Percentiles rank a stretch among this genome's conserved stretches.
Evolutionary conservation across 495 filamentous ascomycete species (phyloP).

Genomic region (Penicillium angulare): DNA sequence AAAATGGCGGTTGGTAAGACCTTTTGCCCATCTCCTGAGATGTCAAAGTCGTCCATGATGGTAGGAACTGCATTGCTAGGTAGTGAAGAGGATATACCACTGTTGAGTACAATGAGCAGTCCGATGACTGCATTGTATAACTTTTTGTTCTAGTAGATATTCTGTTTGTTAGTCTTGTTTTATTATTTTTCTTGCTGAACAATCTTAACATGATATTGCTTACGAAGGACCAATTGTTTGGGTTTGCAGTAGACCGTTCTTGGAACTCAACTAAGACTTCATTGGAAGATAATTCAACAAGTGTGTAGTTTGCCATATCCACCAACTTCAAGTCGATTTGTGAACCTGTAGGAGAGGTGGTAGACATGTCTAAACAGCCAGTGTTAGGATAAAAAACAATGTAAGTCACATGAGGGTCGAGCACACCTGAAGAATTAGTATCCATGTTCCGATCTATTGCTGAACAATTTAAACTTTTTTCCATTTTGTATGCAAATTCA

Average conservation of each 20-base stretch:
- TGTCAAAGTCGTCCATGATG: constrained; percentile 41
- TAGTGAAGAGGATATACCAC: constrained; percentile 66
- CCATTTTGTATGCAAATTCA: constrained; percentile 5
- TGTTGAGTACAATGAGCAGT: constrained; percentile 66
- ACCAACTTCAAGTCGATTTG: background rate
- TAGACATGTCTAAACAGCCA: too few species aligned
- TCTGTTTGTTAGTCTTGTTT: constrained; percentile 2
- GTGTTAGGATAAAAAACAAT: constrained; percentile 1
- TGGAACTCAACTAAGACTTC: constrained; percentile 32
- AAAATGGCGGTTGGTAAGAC: constrained; percentile 75
- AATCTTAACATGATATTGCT: constrained; percentile 1
- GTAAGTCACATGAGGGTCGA: background rate
- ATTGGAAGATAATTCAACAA: constrained; percentile 22
- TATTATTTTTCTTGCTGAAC: background rate
- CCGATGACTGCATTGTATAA: constrained; percentile 52
- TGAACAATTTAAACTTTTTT: constrained; percentile 3
- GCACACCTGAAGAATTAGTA: constrained; percentile 15
- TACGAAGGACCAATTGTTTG: constrained; percentile 35
- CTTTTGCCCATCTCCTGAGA: constrained; percentile 41
- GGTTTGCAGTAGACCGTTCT: constrained; percentile 24
- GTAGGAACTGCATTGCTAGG: constrained; percentile 62
- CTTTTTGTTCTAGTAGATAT: constrained; percentile 50
- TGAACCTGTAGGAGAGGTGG: background rate
- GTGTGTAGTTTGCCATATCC: constrained; percentile 15
- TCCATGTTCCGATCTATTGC: constrained; percentile 6